phyloP scores from a whole-genome alignment of 2,329 filamentous ascomycete genomes.

The Lachnellula cervina region DNA sequence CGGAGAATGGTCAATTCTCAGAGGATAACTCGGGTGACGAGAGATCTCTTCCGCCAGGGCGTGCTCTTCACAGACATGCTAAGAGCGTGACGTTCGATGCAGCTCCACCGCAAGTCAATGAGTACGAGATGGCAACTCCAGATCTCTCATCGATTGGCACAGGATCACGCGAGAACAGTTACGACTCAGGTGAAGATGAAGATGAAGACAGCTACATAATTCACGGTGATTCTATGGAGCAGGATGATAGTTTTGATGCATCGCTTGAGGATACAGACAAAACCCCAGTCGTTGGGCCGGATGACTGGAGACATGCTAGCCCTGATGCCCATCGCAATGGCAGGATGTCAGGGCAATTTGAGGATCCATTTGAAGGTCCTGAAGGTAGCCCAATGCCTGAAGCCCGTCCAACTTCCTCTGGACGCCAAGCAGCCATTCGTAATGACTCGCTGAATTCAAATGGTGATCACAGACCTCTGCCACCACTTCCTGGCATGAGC shows the following conservation, averaged over 20 bases:
- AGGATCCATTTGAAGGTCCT: slow-evolving; percentile 62
- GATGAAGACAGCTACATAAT: slow-evolving; percentile 57
- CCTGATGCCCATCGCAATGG: slow-evolving; percentile 33
- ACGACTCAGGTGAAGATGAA: slow-evolving; percentile 76
- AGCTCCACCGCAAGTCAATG: slow-evolving; percentile 88
- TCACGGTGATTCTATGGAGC: slow-evolving; percentile 50
- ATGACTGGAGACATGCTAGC: slow-evolving; percentile 84
- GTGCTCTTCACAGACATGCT: slow-evolving; percentile 71
- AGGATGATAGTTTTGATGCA: slow-evolving; percentile 86
- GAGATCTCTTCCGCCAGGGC: slow-evolving; percentile 57
- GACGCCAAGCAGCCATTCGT: slow-evolving; percentile 54
- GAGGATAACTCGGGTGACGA: slow-evolving; percentile 59
- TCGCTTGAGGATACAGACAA: slow-evolving; percentile 94
- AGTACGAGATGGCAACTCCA: slow-evolving; percentile 97
- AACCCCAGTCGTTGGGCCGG: slow-evolving; percentile 94
- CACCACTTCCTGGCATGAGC: slow-evolving; percentile 69
- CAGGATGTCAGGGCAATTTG: slow-evolving; percentile 31
- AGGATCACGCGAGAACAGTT: slow-evolving; percentile 88
- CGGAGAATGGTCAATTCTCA: slow-evolving; percentile 63
- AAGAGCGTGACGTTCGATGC: slow-evolving; percentile 98
- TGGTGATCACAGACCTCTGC: slow-evolving; percentile 76
- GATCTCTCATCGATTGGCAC: slow-evolving; percentile 90
- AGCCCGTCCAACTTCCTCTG: slow-evolving; percentile 25
- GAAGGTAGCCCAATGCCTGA: slow-evolving; percentile 65
- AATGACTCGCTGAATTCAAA: slow-evolving; percentile 74